Evolutionary conservation across 2,329 filamentous ascomycete species (phyloP).

Genomic region (Pyrenophora seminiperda): DNA sequence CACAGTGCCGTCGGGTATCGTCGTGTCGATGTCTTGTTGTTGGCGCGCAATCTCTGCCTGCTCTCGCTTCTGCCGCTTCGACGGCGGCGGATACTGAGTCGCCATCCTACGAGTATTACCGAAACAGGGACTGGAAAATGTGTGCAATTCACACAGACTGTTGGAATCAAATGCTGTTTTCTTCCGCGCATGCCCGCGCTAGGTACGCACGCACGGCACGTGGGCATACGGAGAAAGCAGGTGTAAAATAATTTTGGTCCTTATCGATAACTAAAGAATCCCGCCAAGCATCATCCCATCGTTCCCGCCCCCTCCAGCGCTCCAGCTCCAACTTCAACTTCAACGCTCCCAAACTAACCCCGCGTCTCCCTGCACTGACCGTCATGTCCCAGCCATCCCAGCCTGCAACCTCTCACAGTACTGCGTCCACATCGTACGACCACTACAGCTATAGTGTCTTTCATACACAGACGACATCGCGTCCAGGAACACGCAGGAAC

Average conservation of each 20-base stretch:
- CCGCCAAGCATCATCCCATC: slow-evolving; percentile 18
- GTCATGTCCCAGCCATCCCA: slow-evolving; percentile 34
- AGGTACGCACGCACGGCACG: too few relatives aligned
- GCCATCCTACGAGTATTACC: slow-evolving; percentile 63
- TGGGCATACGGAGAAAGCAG: not conserved
- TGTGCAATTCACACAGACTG: not conserved
- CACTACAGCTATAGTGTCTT: slow-evolving; percentile 45
- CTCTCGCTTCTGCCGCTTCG: slow-evolving; percentile 83
- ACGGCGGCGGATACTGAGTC: slow-evolving; percentile 80
- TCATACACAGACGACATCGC: slow-evolving; percentile 45
- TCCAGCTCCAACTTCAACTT: not conserved
- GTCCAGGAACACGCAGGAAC: slow-evolving; percentile 39
- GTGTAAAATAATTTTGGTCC: slow-evolving; percentile 25
- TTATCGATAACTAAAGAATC: slow-evolving; percentile 34
- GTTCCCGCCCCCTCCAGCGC: slow-evolving; percentile 13
- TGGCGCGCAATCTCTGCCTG: slow-evolving; percentile 70
- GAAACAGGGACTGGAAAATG: not conserved
- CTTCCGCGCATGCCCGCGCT: slow-evolving; percentile 1
- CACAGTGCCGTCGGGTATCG: slow-evolving; percentile 73
- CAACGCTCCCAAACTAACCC: too few relatives aligned
- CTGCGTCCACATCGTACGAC: slow-evolving; percentile 40
- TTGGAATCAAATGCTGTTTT: not conserved
- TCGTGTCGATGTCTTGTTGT: slow-evolving; percentile 74
- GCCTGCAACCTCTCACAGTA: slow-evolving; percentile 40
- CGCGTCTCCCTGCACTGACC: slow-evolving; percentile 20